Evolutionary conservation across 1,139 yeast genomes (phyloP), one percentile per base, ranked within the genome.

Genomic region (Blastobotrys malaysiensis): DNA sequence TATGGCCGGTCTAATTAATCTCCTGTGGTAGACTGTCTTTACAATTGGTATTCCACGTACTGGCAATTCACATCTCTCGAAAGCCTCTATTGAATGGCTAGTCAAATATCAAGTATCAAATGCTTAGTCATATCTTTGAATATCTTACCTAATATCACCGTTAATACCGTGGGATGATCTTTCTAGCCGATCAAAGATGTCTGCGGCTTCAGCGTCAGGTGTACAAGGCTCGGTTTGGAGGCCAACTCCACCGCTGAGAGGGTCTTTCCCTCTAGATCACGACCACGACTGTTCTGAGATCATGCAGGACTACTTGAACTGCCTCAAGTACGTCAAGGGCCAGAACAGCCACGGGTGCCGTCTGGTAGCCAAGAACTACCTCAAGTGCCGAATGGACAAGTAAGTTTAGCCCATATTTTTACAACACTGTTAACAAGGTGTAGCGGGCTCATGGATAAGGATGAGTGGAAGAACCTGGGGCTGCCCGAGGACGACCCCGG

Each of bases 241-340:
- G 18, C 96, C 97, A 13, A 86, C 93, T 0, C 97, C 99, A 24
- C 99, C 99, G 3, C 96, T 91, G 63, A 76, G 97, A 63, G 99
- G 99, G 0, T 88, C 97, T 0, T 93, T 93, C 69, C 99, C 98
- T 0, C 75, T 93, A 52, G 99, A 93, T 65, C 99, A 93, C 67
- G 88, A 83, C 58, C 88, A 77, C 24, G 98, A 93, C 63, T 93
- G 98, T 67, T 81, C 83, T 16, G 76, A 76, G 21, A 80, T 82
- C 58, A 93, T 90, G 95, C 69, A 76, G 52, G 81, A 80, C 57
- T 93, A 93, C 67, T 74, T 93, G 59, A 74, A 82, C 53, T 93
- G 99, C 71, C 74, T 93, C 73, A 85, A 86, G 65, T 75, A 83
- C 47, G 89, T 91, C 13, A 78, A 78, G 56, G 93, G 93, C 59